phyloP scores from a whole-genome alignment of 306 rosid genomes.

The Citrullus mucosospermus region DNA sequence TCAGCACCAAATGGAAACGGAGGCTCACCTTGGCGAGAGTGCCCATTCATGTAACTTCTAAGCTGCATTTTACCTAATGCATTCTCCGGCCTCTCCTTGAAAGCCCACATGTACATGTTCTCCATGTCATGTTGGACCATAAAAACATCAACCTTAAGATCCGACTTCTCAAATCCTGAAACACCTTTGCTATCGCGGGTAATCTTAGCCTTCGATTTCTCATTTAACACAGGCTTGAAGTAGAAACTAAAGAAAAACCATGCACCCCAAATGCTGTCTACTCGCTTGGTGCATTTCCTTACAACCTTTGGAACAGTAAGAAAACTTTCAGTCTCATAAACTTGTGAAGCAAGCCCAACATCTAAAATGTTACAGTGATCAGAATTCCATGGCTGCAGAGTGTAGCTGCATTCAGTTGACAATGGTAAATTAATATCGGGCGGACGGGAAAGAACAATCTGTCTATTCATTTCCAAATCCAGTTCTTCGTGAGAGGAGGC shows the following conservation, averaged over 20 bases:
- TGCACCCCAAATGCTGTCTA: conserved; percentile 94
- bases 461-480: conserved; percentile 77
- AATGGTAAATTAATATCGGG: conserved; percentile 80
- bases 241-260: conserved; percentile 93
- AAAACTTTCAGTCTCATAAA: conserved; percentile 60
- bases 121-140: conserved; percentile 99
- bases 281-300: conserved; percentile 62
- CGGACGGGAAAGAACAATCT: conserved; percentile 57
- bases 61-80: conserved; percentile 97
- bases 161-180: conserved; percentile 67
- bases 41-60: conserved; percentile 96
- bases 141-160: conserved; percentile 82
- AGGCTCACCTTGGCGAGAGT: conserved; percentile 95
- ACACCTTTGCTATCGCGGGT: conserved; percentile 54
- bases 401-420: conserved; percentile 72
- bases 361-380: conserved; percentile 67
- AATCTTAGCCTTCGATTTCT: conserved; percentile 72
- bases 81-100: conserved; percentile 90
- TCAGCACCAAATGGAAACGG: conserved; percentile 73
- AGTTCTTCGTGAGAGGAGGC: conserved; percentile 86
- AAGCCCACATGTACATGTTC: conserved; percentile 99
- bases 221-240: conserved; percentile 67
- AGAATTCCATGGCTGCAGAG: conserved; percentile 55
- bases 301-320: conserved; percentile 54
- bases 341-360: conserved; percentile 73